Conservation (phyloP, 2,329 filamentous ascomycete species). For the Volutella citrinella region DNA sequence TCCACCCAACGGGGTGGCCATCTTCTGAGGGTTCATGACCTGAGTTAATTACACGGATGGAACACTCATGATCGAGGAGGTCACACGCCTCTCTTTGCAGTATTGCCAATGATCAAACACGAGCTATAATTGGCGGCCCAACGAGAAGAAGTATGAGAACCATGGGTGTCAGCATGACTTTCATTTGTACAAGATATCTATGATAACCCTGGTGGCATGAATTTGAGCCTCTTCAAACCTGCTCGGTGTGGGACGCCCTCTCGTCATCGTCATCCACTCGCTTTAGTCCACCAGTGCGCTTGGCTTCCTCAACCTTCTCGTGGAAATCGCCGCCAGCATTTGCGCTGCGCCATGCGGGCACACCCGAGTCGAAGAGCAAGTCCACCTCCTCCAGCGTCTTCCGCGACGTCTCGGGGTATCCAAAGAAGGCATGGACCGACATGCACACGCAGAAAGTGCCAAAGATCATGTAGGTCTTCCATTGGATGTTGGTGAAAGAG, state of each 20-base stretch:
- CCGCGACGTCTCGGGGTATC: conserved; percentile 52
- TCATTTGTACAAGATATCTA: too few relatives aligned
- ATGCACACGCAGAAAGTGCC: conserved; percentile 41
- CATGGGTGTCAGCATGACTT: too few relatives aligned
- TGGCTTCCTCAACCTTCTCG: conserved; percentile 18
- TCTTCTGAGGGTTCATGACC: background rate
- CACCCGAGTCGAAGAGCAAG: conserved; percentile 16
- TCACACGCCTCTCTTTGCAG: too few relatives aligned
- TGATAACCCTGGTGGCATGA: too few relatives aligned
- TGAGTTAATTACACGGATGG: too few relatives aligned
- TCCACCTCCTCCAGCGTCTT: conserved; percentile 25
- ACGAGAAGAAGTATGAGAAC: too few relatives aligned
- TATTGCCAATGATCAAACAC: too few relatives aligned
- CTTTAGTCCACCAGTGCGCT: conserved; percentile 17
- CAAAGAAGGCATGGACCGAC: conserved; percentile 44
- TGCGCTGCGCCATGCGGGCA: conserved; percentile 22
- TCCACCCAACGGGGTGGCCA: background rate
- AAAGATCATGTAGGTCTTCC: conserved; percentile 48
- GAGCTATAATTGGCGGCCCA: too few relatives aligned
- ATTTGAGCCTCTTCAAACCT: too few relatives aligned
- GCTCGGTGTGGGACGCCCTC: conserved; percentile 16
- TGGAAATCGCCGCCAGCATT: conserved; percentile 11
- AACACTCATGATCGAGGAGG: too few relatives aligned
- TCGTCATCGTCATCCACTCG: conserved; percentile 10
- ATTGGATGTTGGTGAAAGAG: conserved; percentile 39